phyloP scores from a whole-genome alignment of 345 rosid genomes.

The Gossypium arboreum region DNA sequence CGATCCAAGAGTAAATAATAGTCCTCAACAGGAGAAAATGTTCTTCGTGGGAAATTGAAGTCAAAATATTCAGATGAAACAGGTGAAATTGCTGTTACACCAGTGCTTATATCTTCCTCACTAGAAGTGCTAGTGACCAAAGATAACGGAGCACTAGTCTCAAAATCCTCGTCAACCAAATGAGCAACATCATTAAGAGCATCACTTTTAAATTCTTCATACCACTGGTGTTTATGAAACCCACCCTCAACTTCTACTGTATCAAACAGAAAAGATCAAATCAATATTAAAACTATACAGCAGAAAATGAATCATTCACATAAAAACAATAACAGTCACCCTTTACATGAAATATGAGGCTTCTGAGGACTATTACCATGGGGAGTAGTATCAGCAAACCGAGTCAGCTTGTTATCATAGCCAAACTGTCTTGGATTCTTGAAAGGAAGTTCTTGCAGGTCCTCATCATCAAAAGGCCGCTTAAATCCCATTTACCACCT shows the following conservation, averaged over 20 bases:
- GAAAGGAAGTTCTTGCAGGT: conserved; percentile 30
- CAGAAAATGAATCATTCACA: neutral
- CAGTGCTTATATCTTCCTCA: conserved; percentile 35
- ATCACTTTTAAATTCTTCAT: conserved; percentile 15
- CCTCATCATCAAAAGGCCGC: conserved; percentile 40
- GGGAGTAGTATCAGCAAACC: conserved; percentile 16
- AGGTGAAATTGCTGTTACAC: conserved; percentile 17
- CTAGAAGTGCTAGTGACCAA: conserved; percentile 24
- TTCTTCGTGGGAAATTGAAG: conserved; percentile 24
- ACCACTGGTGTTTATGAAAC: conserved; percentile 20
- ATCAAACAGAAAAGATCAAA: neutral
- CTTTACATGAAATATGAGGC: conserved; percentile 34
- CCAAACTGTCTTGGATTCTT: conserved; percentile 46
- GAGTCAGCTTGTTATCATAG: conserved; percentile 22
- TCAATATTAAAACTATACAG: neutral
- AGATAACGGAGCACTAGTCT: conserved; percentile 19
- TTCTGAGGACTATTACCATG: conserved; percentile 10
- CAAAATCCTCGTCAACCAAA: conserved; percentile 17
- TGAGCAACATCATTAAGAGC: neutral
- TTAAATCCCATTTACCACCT: conserved; percentile 22
- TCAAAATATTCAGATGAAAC: conserved; percentile 42
- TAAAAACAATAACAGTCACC: neutral
- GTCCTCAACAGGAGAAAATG: conserved; percentile 27
- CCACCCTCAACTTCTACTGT: conserved; percentile 7
- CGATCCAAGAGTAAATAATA: conserved; percentile 22